phyloP scores from a whole-genome alignment of 2,329 filamentous ascomycete genomes.

The Colletotrichum incanum region DNA sequence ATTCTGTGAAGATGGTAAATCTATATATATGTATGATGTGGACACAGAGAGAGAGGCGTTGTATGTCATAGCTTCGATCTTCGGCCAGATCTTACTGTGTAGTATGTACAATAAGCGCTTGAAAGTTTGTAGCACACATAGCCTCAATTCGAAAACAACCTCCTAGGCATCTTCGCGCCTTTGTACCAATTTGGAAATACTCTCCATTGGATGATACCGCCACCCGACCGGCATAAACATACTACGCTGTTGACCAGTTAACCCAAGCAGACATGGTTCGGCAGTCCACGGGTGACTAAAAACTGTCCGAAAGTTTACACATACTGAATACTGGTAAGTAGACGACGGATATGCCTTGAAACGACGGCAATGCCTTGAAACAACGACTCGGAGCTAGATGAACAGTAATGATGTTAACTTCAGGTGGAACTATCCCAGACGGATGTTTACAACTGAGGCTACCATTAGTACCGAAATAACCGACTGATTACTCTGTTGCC shows the following conservation, averaged over 20 bases:
- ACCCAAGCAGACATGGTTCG: neutral
- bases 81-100: neutral
- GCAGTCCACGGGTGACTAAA: neutral
- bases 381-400: too few relatives aligned
- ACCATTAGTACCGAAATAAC: too few relatives aligned
- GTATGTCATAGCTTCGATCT: neutral
- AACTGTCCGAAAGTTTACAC: neutral
- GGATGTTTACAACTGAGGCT: too few relatives aligned
- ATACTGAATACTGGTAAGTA: too few relatives aligned
- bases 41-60: neutral
- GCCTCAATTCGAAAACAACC: neutral
- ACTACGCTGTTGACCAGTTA: neutral
- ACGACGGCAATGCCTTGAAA: too few relatives aligned
- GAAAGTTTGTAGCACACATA: neutral
- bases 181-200: conserved; percentile 19
- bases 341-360: too few relatives aligned
- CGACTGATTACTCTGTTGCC: too few relatives aligned
- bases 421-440: too few relatives aligned
- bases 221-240: conserved; percentile 3
- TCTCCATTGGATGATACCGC: conserved; percentile 5
- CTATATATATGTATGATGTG: neutral
- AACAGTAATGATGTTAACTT: too few relatives aligned
- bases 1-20: neutral
- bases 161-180: conserved; percentile 1
- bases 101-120: neutral